phyloP scores from a whole-genome alignment of 2,329 filamentous ascomycete species.

The Neocatenulostroma microsporum region DNA sequence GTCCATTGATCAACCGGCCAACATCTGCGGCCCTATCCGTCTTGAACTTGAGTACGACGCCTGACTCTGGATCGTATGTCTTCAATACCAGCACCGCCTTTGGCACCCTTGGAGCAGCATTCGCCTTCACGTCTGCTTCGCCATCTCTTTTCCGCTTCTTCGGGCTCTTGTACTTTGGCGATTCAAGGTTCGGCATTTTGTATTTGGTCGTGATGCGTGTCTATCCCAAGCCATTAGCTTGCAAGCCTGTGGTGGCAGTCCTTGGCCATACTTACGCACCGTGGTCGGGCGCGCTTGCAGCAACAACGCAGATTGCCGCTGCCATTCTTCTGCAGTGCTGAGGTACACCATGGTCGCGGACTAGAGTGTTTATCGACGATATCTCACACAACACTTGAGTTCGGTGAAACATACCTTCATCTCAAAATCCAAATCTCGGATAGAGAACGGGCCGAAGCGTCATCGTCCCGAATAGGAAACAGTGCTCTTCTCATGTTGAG shows the following conservation, averaged over 20 bases:
- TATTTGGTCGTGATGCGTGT: slow-evolving; percentile 91
- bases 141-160: slow-evolving; percentile 20
- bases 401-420: neutral
- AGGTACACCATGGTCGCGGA: slow-evolving; percentile 62
- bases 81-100: slow-evolving; percentile 72
- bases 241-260: neutral
- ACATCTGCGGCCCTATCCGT: slow-evolving; percentile 91
- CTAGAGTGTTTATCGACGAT: neutral
- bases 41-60: slow-evolving; percentile 79
- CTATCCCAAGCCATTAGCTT: too few relatives aligned
- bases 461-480: neutral
- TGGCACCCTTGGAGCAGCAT: slow-evolving; percentile 40
- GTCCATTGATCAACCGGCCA: slow-evolving; percentile 64
- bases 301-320: slow-evolving; percentile 76
- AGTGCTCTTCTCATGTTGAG: neutral
- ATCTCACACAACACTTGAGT: neutral
- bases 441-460: neutral
- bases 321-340: slow-evolving; percentile 79
- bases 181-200: slow-evolving; percentile 48
- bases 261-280: slow-evolving; percentile 45
- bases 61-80: slow-evolving; percentile 76
- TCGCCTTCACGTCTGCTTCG: slow-evolving; percentile 23
- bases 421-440: neutral
- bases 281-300: slow-evolving; percentile 78
- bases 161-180: slow-evolving; percentile 25